Base-by-base conservation (phyloP, 2,329 filamentous ascomycete species). In the Xylariaceae sp. region DNA sequence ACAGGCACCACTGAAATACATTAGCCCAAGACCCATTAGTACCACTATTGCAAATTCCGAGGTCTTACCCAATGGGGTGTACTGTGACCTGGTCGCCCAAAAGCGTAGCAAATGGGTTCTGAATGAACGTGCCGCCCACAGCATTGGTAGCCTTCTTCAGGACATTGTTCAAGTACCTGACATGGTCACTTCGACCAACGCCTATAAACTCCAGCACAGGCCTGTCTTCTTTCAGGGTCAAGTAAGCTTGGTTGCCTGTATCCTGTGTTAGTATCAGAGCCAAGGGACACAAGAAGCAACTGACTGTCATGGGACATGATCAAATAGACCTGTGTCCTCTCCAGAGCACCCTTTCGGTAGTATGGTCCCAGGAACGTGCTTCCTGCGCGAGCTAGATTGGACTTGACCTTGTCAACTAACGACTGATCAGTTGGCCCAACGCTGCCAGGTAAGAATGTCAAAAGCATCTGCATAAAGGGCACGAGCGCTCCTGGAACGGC, bases 291-390 rank as follows among this genome's bases (percentile, higher is more conserved):
- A 12, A 18, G 31, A 14, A 28, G 16, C 6, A 5, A 63, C 71
- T 63, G 71, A 72, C 77, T 82, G 58, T 87, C 84, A 59, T 87
- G 83, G 1, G 79, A 82, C 82, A 87, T 86, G 62, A 87, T 75
- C 4, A 88, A 73, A 63, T 86, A 88, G 0, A 83, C 75, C 52
- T 85, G 80, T 0, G 83, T 88, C 52, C 71, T 78, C 63, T 81
- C 77, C 17, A 86, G 69, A 16, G 81, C 81, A 0, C 84, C 81
- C 6, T 74, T 71, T 6, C 71, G 70, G 47, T 71, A 75, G 57
- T 85, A 85, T 0, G 83, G 82, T 0, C 84, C 84, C 0, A 85
- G 64, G 39, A 85, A 70, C n/a, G 75, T 69, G 63, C 78, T 82
- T 31, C 78, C 78, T 41, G 73, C 70, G 19, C 73, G 71, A 6